Evolutionary conservation across 2,329 filamentous ascomycete genomes (phyloP).

Genomic region (Trichoderma harzianum): DNA sequence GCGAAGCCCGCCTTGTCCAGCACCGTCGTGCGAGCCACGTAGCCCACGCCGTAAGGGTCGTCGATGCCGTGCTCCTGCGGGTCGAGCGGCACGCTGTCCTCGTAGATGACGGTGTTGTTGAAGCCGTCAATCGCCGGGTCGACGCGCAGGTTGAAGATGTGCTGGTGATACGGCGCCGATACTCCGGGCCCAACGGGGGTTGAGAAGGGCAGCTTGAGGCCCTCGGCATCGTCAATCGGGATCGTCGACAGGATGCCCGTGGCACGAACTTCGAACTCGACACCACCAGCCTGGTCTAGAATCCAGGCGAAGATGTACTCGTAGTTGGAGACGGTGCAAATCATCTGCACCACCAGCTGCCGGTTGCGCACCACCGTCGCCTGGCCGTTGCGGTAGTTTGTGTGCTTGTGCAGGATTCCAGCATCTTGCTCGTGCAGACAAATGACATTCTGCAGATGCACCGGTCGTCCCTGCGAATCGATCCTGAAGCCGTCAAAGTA

Average conservation of each 20-base stretch:
- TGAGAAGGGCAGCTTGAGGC: slow-evolving; percentile 45
- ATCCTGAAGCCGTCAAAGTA: slow-evolving; percentile 58
- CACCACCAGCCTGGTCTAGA: slow-evolving; percentile 59
- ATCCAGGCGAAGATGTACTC: slow-evolving; percentile 57
- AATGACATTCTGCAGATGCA: slow-evolving; percentile 55
- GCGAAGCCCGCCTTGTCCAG: slow-evolving; percentile 46
- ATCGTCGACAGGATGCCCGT: slow-evolving; percentile 63
- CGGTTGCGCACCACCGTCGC: slow-evolving; percentile 59
- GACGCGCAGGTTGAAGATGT: slow-evolving; percentile 63
- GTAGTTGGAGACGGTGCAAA: slow-evolving; percentile 68
- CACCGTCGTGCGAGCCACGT: slow-evolving; percentile 48
- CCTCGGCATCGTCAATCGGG: slow-evolving; percentile 54
- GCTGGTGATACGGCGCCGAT: slow-evolving; percentile 67
- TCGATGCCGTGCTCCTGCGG: slow-evolving; percentile 43
- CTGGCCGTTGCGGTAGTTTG: slow-evolving; percentile 61
- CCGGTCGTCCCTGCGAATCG: slow-evolving; percentile 50
- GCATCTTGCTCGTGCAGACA: slow-evolving; percentile 70
- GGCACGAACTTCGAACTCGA: slow-evolving; percentile 60
- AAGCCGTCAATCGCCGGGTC: slow-evolving; percentile 59
- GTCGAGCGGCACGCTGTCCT: slow-evolving; percentile 40
- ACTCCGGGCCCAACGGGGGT: slow-evolving; percentile 63
- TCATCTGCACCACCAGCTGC: slow-evolving; percentile 64
- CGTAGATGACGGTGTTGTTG: slow-evolving; percentile 46
- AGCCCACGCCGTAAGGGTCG: slow-evolving; percentile 61
- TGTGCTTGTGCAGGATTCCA: slow-evolving; percentile 71